phyloP scores from a whole-genome alignment of 1,284 basidiomycete genomes.

The Ustilago bromivora region DNA sequence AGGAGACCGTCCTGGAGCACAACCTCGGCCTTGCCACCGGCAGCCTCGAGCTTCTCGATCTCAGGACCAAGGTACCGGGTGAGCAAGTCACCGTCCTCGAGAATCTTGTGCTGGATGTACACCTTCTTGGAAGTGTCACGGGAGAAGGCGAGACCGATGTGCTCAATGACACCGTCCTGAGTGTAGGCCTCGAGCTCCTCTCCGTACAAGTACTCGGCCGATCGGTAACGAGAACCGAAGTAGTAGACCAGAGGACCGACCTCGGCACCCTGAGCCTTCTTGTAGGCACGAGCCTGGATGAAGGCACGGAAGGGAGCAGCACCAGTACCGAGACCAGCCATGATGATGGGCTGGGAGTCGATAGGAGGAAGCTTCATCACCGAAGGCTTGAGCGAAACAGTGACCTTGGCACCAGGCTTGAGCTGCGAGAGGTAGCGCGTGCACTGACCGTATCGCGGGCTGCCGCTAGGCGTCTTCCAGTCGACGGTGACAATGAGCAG shows the following conservation, averaged over 20 bases:
- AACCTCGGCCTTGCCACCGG: slow-evolving; percentile 65
- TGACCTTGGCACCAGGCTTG: slow-evolving; percentile 88
- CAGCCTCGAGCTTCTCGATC: slow-evolving; percentile 74
- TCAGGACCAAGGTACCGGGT: slow-evolving; percentile 72
- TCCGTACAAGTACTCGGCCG: slow-evolving; percentile 95
- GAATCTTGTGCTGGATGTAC: slow-evolving; percentile 99
- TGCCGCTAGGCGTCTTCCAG: slow-evolving; percentile 85
- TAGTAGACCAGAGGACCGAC: slow-evolving; percentile 96
- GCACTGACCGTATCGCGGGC: slow-evolving; percentile 89
- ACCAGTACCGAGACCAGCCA: slow-evolving; percentile 97
- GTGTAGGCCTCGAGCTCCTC: slow-evolving; percentile 81
- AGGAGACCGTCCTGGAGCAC: slow-evolving; percentile 73
- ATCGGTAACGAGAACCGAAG: slow-evolving; percentile 95
- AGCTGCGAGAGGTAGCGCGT: slow-evolving; percentile 91
- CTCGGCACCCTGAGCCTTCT: slow-evolving; percentile 80
- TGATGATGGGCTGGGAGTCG: slow-evolving; percentile 90
- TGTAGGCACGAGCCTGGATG: slow-evolving; percentile 91
- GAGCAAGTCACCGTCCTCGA: slow-evolving; percentile 83
- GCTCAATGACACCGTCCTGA: slow-evolving; percentile 83
- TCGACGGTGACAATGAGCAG: slow-evolving; percentile 95
- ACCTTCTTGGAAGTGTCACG: slow-evolving; percentile 90
- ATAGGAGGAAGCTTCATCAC: slow-evolving; percentile 97
- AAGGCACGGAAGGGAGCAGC: slow-evolving; percentile 99
- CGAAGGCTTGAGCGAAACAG: slow-evolving; percentile 96
- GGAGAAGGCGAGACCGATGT: slow-evolving; percentile 94